phyloP scores from a whole-genome alignment of 768 basidiomycete genomes.

The Mycena alexandri region DNA sequence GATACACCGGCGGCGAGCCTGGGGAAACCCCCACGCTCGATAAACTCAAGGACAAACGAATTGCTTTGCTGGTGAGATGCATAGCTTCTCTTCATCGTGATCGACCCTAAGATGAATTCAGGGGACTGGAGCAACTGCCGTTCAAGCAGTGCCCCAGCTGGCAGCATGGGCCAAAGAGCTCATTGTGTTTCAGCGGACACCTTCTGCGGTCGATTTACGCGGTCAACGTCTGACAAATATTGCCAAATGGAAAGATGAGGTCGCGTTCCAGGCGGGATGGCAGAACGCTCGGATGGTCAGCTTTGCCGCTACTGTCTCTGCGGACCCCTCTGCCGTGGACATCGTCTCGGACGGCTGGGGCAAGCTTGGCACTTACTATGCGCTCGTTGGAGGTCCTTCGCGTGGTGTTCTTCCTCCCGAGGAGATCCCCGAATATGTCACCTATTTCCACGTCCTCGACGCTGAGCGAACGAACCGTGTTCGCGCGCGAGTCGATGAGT shows the following conservation, averaged over 20 bases:
- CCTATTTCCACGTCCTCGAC: conserved; percentile 19
- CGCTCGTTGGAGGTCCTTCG: conserved; percentile 12
- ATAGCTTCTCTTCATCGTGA: too few relatives aligned
- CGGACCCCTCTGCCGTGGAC: conserved; percentile 13
- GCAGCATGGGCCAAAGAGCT: conserved; percentile 36
- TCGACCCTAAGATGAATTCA: conserved; percentile 10
- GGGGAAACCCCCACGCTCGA: conserved; percentile 12
- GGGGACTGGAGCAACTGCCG: conserved; percentile 37
- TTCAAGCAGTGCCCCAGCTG: conserved; percentile 36
- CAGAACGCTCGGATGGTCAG: conserved; percentile 25
- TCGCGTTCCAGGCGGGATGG: conserved; percentile 31
- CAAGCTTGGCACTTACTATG: conserved; percentile 8
- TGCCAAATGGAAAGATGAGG: conserved; percentile 19
- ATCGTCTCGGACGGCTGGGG: conserved; percentile 31
- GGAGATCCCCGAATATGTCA: conserved; percentile 15
- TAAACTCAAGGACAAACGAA: conserved; percentile 30
- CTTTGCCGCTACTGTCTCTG: conserved; percentile 19
- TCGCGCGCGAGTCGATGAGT: conserved; percentile 6
- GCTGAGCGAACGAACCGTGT: conserved; percentile 14
- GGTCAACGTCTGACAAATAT: conserved; percentile 32
- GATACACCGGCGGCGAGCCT: conserved; percentile 17
- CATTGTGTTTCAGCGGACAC: conserved; percentile 38
- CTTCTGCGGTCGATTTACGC: conserved; percentile 34
- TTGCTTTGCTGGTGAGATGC: neutral
- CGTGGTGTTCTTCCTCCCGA: conserved; percentile 24